phyloP scores from a whole-genome alignment of 257 asterid species.

The Anisodus tanguticus region DNA sequence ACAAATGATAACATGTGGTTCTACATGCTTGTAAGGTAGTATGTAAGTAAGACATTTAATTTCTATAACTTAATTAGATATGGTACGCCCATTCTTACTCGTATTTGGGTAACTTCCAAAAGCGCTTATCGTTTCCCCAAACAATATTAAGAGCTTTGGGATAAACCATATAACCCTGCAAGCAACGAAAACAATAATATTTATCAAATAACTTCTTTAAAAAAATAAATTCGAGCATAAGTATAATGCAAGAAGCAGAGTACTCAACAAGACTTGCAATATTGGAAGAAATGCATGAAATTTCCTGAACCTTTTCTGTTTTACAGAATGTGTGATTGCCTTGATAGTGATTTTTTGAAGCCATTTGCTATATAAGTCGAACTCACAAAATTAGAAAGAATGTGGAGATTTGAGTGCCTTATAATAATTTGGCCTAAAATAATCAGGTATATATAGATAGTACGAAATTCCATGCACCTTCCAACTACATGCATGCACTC shows the following conservation, averaged over 20 bases:
- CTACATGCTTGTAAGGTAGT: too few relatives aligned
- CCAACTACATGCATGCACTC: neutral
- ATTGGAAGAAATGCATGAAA: neutral
- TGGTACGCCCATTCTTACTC: neutral
- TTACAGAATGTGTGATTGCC: neutral
- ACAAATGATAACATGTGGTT: neutral
- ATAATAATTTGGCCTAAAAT: neutral
- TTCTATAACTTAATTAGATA: neutral
- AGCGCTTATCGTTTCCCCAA: conserved; percentile 29
- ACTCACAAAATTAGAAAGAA: neutral
- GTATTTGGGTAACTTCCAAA: conserved; percentile 14
- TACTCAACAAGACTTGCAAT: neutral
- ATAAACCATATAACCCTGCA: conserved; percentile 16
- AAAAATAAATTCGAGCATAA: neutral
- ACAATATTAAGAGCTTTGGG: neutral
- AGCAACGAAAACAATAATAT: neutral
- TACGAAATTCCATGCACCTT: neutral
- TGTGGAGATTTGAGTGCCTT: conserved; percentile 5
- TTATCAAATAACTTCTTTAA: too few relatives aligned
- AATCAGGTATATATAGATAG: neutral
- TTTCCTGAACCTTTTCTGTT: neutral
- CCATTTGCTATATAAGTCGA: neutral
- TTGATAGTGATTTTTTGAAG: conserved; percentile 10
- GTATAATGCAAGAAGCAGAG: neutral
- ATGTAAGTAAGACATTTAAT: neutral